Evolutionary conservation across 495 filamentous ascomycete genomes (phyloP), one percentile per base, ranked within the genome.

Genomic region (Pyronema domesticum): DNA sequence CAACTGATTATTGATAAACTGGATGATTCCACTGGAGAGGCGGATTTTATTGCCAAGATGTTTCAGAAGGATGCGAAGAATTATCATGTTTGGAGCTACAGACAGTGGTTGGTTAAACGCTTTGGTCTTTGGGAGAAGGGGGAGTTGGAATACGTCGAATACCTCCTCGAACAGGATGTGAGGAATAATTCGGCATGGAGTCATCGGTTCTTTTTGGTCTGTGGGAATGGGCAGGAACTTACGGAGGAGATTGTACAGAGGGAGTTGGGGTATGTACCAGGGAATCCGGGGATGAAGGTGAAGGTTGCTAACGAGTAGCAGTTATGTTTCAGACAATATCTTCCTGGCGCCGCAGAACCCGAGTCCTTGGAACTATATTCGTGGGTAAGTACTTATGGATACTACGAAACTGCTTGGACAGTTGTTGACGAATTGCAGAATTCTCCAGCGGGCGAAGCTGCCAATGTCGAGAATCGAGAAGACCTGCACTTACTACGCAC

Each of bases 181-280:
- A 75, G 86, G 59, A 98, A 98, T 68, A 98, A 98, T 67, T 87
- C 82, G 30, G 91, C 89, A 35, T 98, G 91, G 91, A 93, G 88
- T 59, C 93, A 98, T 71, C 80, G 91, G 10, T 96, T 86, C 71
- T 94, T 86, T 68, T 59, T 96, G 6, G 78, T 91, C 2, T 94
- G 96, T 65, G 83, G 82, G 0, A 66, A 78, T 72, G 68, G 76
- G 51, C 64, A 71, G 11, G 64, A 68, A 54, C 73, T 82, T 6
- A 74, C 80, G 5, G 72, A 75, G 40, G 75, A 77, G 4, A 65
- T 86, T 33, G 68, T 93, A 11, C 80, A 89, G 60, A 72, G 79
- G 33, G 91, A 96, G 71, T 65, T 94, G 42, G 68, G 72, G 58
- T 95, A 45, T 17, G 56, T 45, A 55, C 13, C 11, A 6, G 11